Evolutionary conservation across 75 land plant species (phyloP), one percentile per base, ranked within the genome.

Genomic region (Sequoia sempervirens): DNA sequence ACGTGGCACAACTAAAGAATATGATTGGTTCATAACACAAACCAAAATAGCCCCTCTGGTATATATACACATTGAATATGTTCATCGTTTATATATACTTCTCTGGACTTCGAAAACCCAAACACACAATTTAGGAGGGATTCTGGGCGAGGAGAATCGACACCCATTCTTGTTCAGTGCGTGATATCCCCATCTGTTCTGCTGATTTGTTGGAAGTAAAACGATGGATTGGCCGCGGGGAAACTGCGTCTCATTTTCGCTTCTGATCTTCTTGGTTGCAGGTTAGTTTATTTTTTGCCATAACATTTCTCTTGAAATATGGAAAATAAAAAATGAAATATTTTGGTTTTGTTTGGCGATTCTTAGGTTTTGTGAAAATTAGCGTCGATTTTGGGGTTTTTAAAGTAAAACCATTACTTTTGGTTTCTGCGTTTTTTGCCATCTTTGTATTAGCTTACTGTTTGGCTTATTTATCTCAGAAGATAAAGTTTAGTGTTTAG

Each of bases 261-360:
- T 78, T 43, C n/a, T 78, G 80, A 20, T 78, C 46, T 78, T 78
- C 47, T 7, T 78, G 20, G 46, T 78, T 40, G 80, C 80, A 78
- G 80, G 80, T 78, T 40, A 40, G 80, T 40, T 78, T 40, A 40
- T 38, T 38, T 34, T 9, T 37, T 20, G 15, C 41, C 12, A 36
- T 5, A 12, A 18, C 53, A 18, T 75, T 23, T 40, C 4, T n/a
- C 28, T 15, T 37, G 80, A 2, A 1, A 14, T 41, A 26, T 75
- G 78, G 15, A 50, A 75, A 36, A 75, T 32, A 13, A 14, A 38
- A 26, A 5, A 20, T 26, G 23, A 23, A 26, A 64, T 28, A 3
- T 70, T 70, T 32, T 28, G 73, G 12, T 30, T 12, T 10, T 9
- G 12, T 11, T 12, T 11, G 12, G 32, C 15, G 36, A 11, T 12